Base-by-base conservation (phyloP, 192 early-diverging fungal genomes). In the Coemansia sp. region DNA sequence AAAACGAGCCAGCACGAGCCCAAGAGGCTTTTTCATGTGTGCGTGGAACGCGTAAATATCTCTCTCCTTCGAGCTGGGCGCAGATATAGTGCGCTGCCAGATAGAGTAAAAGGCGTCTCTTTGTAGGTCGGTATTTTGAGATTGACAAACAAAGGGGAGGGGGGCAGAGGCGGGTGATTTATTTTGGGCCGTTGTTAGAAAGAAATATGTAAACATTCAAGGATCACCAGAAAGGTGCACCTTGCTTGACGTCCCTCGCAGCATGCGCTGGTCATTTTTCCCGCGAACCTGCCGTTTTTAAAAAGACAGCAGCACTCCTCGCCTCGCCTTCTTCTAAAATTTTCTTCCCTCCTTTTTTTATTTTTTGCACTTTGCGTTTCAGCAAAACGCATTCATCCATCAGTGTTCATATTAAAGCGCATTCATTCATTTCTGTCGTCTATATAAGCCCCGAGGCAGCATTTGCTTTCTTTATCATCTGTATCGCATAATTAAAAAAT, bases 181-280 rank as follows among this genome's bases (percentile, higher is more conserved):
- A 34, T 34, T 34, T 34, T 34, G 2, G 32, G 32, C 32, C 7
- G 32, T 34, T 34, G 32, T 34, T 34, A 34, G 32, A 34, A 34
- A 34, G 17, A 20, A 23, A 23, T 23, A 45, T 21, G 43, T 45
- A 45, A 45, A 45, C 43, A 45, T 45, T 45, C 43, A 45, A 45
- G 43, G 43, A 45, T 45, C 43, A 45, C 23, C 43, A 45, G 43
- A 45, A 45, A 45, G 23, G 43, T 45, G 43, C 43, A 45, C 43
- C 43, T 45, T 45, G 8, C 43, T 23, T 45, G 43, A 12, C 43
- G 18, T 23, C 23, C 43, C 43, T 17, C 43, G 43, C 43, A 45
- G 32, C 32, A 34, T 34, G 32, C 32, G 32, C 32, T 34, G 32
- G 32, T 10, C 32, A 34, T 34, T 34, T 34, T 34, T 34, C 32